Evolutionary conservation across 2,329 filamentous ascomycete genomes (phyloP).

Genomic region (Pseudocercospora macadamiae): DNA sequence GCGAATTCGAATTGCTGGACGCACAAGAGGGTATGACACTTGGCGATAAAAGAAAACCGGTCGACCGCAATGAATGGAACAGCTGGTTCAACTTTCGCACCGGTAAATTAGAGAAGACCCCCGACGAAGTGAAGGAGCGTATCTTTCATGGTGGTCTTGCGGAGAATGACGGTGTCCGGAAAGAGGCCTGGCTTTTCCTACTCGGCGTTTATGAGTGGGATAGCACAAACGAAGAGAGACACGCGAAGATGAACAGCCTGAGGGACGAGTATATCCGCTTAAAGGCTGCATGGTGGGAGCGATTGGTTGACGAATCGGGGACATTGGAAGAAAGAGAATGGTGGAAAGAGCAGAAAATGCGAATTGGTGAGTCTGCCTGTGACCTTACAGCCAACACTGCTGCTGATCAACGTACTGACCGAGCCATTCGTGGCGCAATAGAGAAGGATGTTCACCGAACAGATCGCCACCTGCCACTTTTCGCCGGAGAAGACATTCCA

Average conservation of each 20-base stretch:
- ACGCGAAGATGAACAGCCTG: constrained; percentile 78
- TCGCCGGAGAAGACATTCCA: constrained; percentile 92
- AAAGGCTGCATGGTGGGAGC: constrained; percentile 96
- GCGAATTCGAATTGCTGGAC: constrained; percentile 93
- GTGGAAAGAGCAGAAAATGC: constrained; percentile 91
- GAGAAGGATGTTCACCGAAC: constrained; percentile 99
- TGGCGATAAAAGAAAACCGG: constrained; percentile 73
- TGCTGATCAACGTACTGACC: constrained; percentile 44
- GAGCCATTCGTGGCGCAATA: constrained; percentile 56
- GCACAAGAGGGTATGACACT: constrained; percentile 73
- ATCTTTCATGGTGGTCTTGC: constrained; percentile 93
- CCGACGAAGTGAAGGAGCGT: constrained; percentile 94
- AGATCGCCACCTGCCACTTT: constrained; percentile 91
- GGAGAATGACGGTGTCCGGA: constrained; percentile 85
- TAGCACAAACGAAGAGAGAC: constrained; percentile 81
- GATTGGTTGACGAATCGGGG: constrained; percentile 78
- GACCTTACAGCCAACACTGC: constrained; percentile 26
- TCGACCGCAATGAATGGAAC: constrained; percentile 88
- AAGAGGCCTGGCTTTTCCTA: constrained; percentile 95
- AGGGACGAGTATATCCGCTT: constrained; percentile 92
- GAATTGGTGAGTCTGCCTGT: constrained; percentile 73
- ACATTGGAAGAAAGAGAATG: constrained; percentile 84
- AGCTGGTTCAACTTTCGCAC: constrained; percentile 78
- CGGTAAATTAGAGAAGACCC: constrained; percentile 75
- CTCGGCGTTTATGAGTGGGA: constrained; percentile 93